Evolutionary conservation across 2,329 filamentous ascomycete species (phyloP).

Genomic region (Clonostachys rosea): DNA sequence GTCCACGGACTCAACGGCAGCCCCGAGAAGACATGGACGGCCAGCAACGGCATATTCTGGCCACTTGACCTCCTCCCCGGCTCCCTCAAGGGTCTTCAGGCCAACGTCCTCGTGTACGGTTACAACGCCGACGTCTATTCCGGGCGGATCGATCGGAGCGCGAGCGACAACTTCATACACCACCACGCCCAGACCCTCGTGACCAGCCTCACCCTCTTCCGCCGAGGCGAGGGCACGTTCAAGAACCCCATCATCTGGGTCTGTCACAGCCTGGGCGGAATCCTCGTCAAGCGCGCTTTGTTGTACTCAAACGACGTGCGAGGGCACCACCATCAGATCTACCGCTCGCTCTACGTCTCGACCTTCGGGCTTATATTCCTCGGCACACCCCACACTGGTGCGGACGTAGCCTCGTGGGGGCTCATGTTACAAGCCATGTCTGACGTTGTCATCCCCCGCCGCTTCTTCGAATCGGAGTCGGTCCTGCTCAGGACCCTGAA

Average conservation of each 20-base stretch:
- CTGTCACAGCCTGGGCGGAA: conserved; percentile 68
- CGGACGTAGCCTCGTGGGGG: conserved; percentile 65
- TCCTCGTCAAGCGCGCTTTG: conserved; percentile 66
- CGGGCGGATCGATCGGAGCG: conserved; percentile 40
- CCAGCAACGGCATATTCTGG: conserved; percentile 60
- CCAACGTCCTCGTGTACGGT: conserved; percentile 67
- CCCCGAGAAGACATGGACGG: conserved; percentile 59
- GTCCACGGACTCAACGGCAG: conserved; percentile 68
- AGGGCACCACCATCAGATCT: conserved; percentile 53
- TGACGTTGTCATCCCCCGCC: conserved; percentile 58
- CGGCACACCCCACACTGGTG: conserved; percentile 70
- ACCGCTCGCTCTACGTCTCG: conserved; percentile 66
- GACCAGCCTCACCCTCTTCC: conserved; percentile 56
- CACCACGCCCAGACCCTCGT: conserved; percentile 69
- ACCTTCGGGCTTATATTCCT: conserved; percentile 75
- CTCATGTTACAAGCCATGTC: conserved; percentile 64
- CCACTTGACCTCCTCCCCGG: conserved; percentile 61
- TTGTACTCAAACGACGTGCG: conserved; percentile 61
- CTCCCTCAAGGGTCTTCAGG: conserved; percentile 44
- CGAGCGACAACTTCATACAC: conserved; percentile 63
- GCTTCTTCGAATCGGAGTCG: conserved; percentile 62
- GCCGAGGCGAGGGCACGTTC: conserved; percentile 50
- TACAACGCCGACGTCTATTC: conserved; percentile 66
- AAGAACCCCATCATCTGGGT: conserved; percentile 71
- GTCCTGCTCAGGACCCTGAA: conserved; percentile 68